phyloP scores from a whole-genome alignment of 2,329 filamentous ascomycete genomes.

The Botryotinia globosa region DNA sequence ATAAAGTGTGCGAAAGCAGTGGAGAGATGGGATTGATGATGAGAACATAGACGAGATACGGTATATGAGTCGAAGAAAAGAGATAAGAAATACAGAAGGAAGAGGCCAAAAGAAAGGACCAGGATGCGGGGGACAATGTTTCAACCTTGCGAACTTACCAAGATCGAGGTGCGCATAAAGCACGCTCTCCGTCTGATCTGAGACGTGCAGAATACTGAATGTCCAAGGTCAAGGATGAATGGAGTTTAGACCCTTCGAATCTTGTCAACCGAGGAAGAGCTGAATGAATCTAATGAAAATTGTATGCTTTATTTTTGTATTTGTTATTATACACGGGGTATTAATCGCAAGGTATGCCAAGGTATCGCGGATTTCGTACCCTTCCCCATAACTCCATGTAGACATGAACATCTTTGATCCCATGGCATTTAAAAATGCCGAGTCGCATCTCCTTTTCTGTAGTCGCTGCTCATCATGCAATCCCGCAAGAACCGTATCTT shows the following conservation, averaged over 20 bases:
- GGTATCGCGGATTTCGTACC: slow-evolving; percentile 1
- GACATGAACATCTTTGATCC: slow-evolving; percentile 6
- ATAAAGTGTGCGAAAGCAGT: neutral
- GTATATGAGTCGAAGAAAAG: neutral
- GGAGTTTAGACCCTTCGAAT: neutral
- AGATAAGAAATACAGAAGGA: neutral
- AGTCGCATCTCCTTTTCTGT: neutral
- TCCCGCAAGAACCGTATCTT: neutral
- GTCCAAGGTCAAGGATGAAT: neutral
- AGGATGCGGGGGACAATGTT: neutral
- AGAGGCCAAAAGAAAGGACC: neutral
- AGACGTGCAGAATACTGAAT: neutral
- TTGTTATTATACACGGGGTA: slow-evolving; percentile 13
- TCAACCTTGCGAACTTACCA: neutral
- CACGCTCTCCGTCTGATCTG: neutral
- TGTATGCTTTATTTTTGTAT: neutral
- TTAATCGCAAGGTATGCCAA: slow-evolving; percentile 1
- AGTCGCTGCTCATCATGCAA: slow-evolving; percentile 11
- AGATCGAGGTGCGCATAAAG: neutral
- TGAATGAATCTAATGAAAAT: neutral
- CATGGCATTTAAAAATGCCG: neutral
- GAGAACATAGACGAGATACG: neutral
- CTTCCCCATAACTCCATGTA: slow-evolving; percentile 14
- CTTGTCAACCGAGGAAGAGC: neutral
- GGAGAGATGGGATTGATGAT: neutral